A percentile compares a stretch with the other conserved stretches of the same genome.
Evolutionary conservation across 2,329 filamentous ascomycete species (phyloP).

Genomic region (Colletotrichum lupini): DNA sequence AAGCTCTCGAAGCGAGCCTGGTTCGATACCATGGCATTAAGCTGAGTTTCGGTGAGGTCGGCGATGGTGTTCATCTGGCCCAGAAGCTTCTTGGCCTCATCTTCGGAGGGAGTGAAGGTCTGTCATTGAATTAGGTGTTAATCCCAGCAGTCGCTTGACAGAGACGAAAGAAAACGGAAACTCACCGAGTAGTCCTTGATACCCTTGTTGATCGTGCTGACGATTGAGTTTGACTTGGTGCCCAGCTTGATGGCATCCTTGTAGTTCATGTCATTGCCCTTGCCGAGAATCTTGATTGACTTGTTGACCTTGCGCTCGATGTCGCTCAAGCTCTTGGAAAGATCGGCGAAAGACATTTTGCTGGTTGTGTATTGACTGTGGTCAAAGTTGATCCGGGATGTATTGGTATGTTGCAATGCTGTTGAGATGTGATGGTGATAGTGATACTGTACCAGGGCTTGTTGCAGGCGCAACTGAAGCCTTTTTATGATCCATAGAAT

Average conservation of each 20-base stretch:
- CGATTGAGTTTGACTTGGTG: slow-evolving; percentile 20
- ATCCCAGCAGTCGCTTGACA: no score
- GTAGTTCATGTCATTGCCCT: slow-evolving; percentile 27
- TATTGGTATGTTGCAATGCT: background rate
- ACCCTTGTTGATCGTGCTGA: slow-evolving; percentile 23
- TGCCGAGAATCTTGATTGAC: slow-evolving; percentile 26
- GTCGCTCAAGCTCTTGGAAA: slow-evolving; percentile 29
- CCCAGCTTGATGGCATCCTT: slow-evolving; percentile 31
- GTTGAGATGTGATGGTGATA: background rate
- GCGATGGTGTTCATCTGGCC: slow-evolving; percentile 20
- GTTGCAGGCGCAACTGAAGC: background rate
- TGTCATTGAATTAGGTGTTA: background rate
- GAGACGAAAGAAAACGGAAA: accelerated
- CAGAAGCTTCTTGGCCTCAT: slow-evolving; percentile 24
- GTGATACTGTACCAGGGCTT: accelerated
- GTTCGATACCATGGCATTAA: slow-evolving; percentile 23
- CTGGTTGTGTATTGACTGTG: background rate
- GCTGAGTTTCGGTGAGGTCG: slow-evolving; percentile 17
- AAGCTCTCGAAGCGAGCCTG: slow-evolving; percentile 17
- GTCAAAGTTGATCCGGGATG: background rate
- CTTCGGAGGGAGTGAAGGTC: slow-evolving; percentile 11
- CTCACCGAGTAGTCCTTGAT: slow-evolving; percentile 26
- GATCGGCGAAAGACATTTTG: slow-evolving; percentile 28
- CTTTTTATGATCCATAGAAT: slow-evolving; percentile 13
- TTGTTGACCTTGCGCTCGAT: slow-evolving; percentile 30